Evolutionary conservation across 805 yeast genomes (phyloP).

Genomic region (Saccharomyces mikatae): DNA sequence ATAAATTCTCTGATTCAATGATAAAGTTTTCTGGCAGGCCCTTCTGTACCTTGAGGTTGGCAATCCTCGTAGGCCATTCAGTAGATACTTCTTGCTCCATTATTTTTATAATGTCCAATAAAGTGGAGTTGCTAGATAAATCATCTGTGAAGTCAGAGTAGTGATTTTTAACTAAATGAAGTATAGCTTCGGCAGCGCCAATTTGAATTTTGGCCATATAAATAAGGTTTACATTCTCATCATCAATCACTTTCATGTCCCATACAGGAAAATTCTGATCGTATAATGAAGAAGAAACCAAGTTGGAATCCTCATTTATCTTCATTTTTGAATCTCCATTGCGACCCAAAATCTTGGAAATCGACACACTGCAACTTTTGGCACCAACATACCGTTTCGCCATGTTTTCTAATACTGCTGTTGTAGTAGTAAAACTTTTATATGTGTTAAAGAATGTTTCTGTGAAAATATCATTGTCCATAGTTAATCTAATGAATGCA

Average conservation of each 20-base stretch:
- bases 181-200: slow-evolving; percentile 70
- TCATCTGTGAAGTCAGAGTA: slow-evolving; percentile 71
- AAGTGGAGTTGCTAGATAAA: slow-evolving; percentile 45
- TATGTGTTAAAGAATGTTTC: slow-evolving; percentile 64
- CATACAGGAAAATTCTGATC: slow-evolving; percentile 51
- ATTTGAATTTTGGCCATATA: slow-evolving; percentile 70
- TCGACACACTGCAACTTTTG: slow-evolving; percentile 50
- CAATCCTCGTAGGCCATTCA: slow-evolving; percentile 42
- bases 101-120: slow-evolving; percentile 56
- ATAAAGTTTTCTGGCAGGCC: slow-evolving; percentile 8
- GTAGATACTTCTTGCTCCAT: slow-evolving; percentile 57
- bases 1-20: slow-evolving; percentile 23
- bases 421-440: slow-evolving; percentile 56
- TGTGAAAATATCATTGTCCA: slow-evolving; percentile 59
- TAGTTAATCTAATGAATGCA: slow-evolving; percentile 39
- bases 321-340: slow-evolving; percentile 8
- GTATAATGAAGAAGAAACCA: slow-evolving; percentile 1
- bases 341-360: slow-evolving; percentile 30
- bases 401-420: slow-evolving; percentile 43
- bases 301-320: slow-evolving; percentile 23
- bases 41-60: slow-evolving; percentile 23
- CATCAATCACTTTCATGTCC: slow-evolving; percentile 35
- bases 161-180: slow-evolving; percentile 61
- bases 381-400: slow-evolving; percentile 54
- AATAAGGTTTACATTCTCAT: slow-evolving; percentile 51